These are phyloP conservation scores for Annulohypoxylon bovei DNA, from an alignment of 495 filamentous ascomycete species.

Conservation along the genomic window DNA sequence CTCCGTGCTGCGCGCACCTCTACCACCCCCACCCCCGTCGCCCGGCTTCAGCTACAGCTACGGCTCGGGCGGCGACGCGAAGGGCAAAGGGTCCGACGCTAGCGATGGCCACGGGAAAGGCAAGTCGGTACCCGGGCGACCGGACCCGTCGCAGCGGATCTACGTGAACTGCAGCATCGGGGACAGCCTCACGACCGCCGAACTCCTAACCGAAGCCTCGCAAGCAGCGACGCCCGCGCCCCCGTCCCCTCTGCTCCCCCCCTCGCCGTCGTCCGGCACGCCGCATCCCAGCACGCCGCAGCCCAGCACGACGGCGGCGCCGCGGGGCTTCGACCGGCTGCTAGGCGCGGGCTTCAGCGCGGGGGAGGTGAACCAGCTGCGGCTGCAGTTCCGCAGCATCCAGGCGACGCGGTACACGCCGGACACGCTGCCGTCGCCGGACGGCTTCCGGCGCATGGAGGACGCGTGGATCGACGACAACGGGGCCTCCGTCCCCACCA, in stretches of 20 bases:
- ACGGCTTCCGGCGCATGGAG: constrained; percentile 71
- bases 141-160: constrained; percentile 56
- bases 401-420: constrained; percentile 81
- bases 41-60: background rate
- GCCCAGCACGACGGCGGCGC: constrained; percentile 66
- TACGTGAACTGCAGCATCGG: constrained; percentile 93
- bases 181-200: constrained; percentile 71
- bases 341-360: constrained; percentile 81
- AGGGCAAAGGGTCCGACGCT: constrained; percentile 43
- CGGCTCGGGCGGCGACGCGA: constrained; percentile 38
- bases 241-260: constrained; percentile 23
- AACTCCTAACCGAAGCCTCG: constrained; percentile 74
- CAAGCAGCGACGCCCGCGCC: constrained; percentile 54
- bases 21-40: constrained; percentile 56
- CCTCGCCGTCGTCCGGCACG: background rate
- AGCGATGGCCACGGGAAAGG: constrained; percentile 53
- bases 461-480: constrained; percentile 93
- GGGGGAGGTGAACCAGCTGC: constrained; percentile 80
- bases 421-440: constrained; percentile 79
- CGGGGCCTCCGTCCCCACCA: constrained; percentile 52
- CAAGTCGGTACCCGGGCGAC: constrained; percentile 57
- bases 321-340: constrained; percentile 89
- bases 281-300: constrained; percentile 11
- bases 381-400: constrained; percentile 84
- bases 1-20: constrained; percentile 69